Conservation (phyloP, 768 basidiomycete species). For the Lyophyllum atratum region DNA sequence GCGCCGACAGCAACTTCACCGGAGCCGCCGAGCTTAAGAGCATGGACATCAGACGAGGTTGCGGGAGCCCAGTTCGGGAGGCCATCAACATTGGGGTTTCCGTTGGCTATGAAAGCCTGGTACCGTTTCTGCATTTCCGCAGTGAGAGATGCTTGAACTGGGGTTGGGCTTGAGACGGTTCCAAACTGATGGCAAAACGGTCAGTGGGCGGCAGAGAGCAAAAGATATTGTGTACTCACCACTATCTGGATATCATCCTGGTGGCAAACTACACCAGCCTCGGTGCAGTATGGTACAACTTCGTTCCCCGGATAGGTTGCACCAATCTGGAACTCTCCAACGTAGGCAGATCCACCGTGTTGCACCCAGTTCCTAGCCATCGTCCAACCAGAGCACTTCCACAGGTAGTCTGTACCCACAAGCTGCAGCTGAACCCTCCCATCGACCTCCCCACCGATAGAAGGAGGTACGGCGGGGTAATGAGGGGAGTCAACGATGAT, state of each 20-base stretch:
- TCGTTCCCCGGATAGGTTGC: slow-evolving; percentile 74
- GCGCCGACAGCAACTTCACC: slow-evolving; percentile 55
- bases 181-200: slow-evolving; percentile 41
- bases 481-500: slow-evolving; percentile 44
- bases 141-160: slow-evolving; percentile 58
- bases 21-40: slow-evolving; percentile 62
- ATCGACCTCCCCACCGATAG: slow-evolving; percentile 40
- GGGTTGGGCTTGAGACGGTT: slow-evolving; percentile 54
- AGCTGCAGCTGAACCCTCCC: slow-evolving; percentile 55
- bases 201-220: neutral
- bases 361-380: slow-evolving; percentile 70
- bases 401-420: slow-evolving; percentile 70
- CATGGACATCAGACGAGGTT: slow-evolving; percentile 50
- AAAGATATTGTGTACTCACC: slow-evolving; percentile 39
- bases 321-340: slow-evolving; percentile 65
- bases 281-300: slow-evolving; percentile 54
- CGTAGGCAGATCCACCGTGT: slow-evolving; percentile 65
- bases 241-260: slow-evolving; percentile 83
- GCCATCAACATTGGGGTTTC: slow-evolving; percentile 60
- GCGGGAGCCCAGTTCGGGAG: slow-evolving; percentile 57
- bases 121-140: slow-evolving; percentile 72
- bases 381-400: slow-evolving; percentile 72
- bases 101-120: slow-evolving; percentile 61
- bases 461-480: slow-evolving; percentile 40
- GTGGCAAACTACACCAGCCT: slow-evolving; percentile 66